These are phyloP conservation scores for Trypanosoma theileri DNA, from an alignment of 208 protist genomes.

Conservation along the genomic window DNA sequence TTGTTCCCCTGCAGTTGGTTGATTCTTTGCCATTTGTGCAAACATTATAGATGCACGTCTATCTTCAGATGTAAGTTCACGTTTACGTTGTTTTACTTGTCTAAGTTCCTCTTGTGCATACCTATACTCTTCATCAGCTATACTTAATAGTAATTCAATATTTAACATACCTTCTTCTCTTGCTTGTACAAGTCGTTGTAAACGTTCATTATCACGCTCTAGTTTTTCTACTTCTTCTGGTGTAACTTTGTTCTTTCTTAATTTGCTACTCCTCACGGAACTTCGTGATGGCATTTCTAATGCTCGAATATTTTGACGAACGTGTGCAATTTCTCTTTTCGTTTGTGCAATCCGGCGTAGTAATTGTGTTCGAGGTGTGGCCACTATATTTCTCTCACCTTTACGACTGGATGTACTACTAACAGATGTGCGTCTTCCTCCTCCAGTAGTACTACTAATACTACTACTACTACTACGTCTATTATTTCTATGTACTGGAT, in stretches of 20 bases:
- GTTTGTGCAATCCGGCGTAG: neutral
- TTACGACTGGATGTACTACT: neutral
- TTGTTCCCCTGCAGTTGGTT: constrained; percentile 37
- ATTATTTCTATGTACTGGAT: too few species aligned
- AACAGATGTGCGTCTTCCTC: too few species aligned
- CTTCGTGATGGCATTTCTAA: neutral
- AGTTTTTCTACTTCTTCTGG: constrained; percentile 31
- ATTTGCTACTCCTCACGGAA: neutral
- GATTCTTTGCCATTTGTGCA: constrained; percentile 45
- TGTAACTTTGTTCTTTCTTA: constrained; percentile 2
- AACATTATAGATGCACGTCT: constrained; percentile 68
- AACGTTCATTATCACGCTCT: constrained; percentile 33
- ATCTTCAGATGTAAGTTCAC: constrained; percentile 51
- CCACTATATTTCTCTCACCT: neutral
- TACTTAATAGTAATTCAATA: constrained; percentile 35
- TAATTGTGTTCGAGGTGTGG: neutral
- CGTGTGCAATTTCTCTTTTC: constrained; percentile 1
- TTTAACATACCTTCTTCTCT: neutral
- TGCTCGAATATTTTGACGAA: constrained; percentile 10
- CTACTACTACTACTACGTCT: too few species aligned
- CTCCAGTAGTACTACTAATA: too few species aligned
- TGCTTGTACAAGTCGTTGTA: constrained; percentile 29
- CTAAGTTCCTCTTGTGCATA: constrained; percentile 38
- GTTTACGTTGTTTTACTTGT: constrained; percentile 37
- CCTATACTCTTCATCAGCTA: constrained; percentile 51